Evolutionary conservation across 164 flowering plant species (phyloP).

Genomic region (Protea cynaroides): DNA sequence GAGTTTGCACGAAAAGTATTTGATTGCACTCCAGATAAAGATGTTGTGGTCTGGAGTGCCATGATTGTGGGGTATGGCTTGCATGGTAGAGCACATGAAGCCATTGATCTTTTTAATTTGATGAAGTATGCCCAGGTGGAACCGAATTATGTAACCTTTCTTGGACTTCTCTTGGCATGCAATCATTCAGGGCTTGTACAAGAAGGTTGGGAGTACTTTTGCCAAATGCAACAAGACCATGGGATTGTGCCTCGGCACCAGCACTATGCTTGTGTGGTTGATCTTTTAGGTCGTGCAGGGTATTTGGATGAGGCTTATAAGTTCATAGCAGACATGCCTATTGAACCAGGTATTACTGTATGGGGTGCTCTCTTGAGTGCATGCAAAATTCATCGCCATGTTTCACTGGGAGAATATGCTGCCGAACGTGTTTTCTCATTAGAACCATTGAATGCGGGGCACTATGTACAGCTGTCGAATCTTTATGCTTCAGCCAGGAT

Average conservation of each 20-base stretch:
- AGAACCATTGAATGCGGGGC: slow-evolving; percentile 31
- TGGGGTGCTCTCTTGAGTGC: too few relatives aligned
- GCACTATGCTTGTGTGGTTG: too few relatives aligned
- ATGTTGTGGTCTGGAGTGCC: too few relatives aligned
- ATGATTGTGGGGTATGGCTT: slow-evolving; percentile 33
- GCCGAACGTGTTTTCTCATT: slow-evolving; percentile 21
- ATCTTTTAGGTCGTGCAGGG: too few relatives aligned
- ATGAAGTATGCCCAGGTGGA: slow-evolving; percentile 23
- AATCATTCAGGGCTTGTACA: slow-evolving; percentile 27
- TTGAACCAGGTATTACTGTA: too few relatives aligned
- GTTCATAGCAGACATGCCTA: too few relatives aligned
- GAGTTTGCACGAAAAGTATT: too few relatives aligned
- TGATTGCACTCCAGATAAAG: too few relatives aligned
- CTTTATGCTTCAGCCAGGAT: too few relatives aligned
- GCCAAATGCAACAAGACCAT: slow-evolving; percentile 20
- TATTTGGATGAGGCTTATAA: too few relatives aligned
- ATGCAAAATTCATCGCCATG: slow-evolving; percentile 20
- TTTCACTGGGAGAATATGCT: slow-evolving; percentile 24
- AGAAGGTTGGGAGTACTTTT: slow-evolving; percentile 31
- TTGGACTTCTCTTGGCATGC: slow-evolving; percentile 28
- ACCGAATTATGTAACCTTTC: slow-evolving; percentile 34
- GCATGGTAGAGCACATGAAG: slow-evolving; percentile 28
- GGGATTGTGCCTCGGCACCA: slow-evolving; percentile 33
- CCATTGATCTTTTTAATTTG: slow-evolving; percentile 22
- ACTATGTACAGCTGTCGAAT: too few relatives aligned